Conservation (phyloP, 148 eudicot genomes). For the Talinum fruticosum region DNA sequence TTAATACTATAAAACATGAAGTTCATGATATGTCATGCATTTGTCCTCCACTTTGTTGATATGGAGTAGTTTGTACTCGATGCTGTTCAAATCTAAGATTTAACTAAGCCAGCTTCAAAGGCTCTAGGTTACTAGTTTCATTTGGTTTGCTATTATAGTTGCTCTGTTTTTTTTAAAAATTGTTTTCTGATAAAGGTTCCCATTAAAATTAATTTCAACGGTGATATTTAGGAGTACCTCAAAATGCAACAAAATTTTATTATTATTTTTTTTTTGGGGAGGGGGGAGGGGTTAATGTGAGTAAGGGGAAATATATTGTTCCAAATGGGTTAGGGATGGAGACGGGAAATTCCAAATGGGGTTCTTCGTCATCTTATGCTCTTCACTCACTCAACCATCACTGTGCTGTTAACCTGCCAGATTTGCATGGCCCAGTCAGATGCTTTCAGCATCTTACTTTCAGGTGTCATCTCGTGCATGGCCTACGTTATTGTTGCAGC, state of each 20-base stretch:
- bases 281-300: neutral
- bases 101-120: neutral
- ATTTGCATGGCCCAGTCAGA: conserved; percentile 34
- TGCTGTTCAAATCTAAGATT: neutral
- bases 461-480: conserved; percentile 35
- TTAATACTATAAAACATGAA: too few relatives aligned
- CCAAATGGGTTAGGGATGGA: neutral
- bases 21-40: neutral
- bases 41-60: neutral
- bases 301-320: too few relatives aligned
- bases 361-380: neutral
- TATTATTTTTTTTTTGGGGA: neutral
- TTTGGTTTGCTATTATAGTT: neutral
- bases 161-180: neutral
- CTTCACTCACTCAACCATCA: conserved; percentile 8
- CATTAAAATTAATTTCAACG: too few relatives aligned
- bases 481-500: conserved; percentile 35
- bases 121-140: neutral
- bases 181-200: neutral
- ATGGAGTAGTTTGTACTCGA: neutral
- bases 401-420: conserved; percentile 20
- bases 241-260: neutral
- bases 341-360: neutral
- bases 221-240: neutral
- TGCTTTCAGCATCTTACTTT: conserved; percentile 19